Evolutionary conservation across 2,329 filamentous ascomycete genomes (phyloP).

Genomic region (Phialemoniopsis sp.): DNA sequence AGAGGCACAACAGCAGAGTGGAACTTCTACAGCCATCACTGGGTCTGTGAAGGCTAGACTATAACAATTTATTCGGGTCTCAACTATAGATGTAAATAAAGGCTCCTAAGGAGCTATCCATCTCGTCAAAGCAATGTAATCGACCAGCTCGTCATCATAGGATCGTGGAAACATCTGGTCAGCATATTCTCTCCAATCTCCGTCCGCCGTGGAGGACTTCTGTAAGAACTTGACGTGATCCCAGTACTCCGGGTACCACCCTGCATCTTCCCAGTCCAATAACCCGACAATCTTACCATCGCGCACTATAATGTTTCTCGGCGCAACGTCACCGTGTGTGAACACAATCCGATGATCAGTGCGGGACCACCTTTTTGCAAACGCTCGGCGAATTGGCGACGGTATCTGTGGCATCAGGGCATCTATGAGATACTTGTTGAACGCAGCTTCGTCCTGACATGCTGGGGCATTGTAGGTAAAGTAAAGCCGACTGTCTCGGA

Average conservation of each 20-base stretch:
- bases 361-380: conserved; percentile 12
- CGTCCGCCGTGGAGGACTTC: conserved; percentile 5
- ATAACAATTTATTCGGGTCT: no score
- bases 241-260: conserved; percentile 42
- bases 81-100: no score
- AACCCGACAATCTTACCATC: conserved; percentile 33
- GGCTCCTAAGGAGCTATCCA: no score
- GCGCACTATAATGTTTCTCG: conserved; percentile 36
- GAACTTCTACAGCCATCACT: no score
- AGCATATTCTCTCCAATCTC: conserved; percentile 15
- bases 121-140: conserved; percentile 15
- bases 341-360: conserved; percentile 31
- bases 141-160: conserved; percentile 19
- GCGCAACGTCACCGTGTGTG: conserved; percentile 45
- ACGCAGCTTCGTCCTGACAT: conserved; percentile 15
- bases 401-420: conserved; percentile 11
- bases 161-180: conserved; percentile 17
- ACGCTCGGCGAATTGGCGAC: conserved; percentile 11
- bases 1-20: no score
- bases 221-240: conserved; percentile 27
- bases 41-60: no score
- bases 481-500: conserved; percentile 16
- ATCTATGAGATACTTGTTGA: conserved; percentile 17
- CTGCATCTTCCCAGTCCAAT: conserved; percentile 42
- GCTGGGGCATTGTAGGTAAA: conserved; percentile 13